A percentile compares a stretch with the other conserved stretches of the same genome.
Conservation (phyloP, 2,329 filamentous ascomycete genomes). For the Apiospora kogelbergensis region DNA sequence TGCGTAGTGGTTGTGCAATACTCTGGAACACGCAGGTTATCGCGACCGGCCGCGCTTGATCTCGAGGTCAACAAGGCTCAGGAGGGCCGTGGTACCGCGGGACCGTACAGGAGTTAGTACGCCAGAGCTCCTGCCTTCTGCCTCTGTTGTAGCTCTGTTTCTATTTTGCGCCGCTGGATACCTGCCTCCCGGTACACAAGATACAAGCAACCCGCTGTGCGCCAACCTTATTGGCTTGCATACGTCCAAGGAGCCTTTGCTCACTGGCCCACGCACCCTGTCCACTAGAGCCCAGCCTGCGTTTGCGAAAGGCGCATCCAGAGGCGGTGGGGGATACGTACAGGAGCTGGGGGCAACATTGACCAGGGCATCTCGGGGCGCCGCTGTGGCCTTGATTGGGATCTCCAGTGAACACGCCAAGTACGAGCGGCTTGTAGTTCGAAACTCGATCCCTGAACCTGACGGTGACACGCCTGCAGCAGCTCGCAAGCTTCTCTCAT, state of each 20-base stretch:
- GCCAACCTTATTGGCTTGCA: conserved; percentile 30
- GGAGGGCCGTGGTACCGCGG: conserved; percentile 30
- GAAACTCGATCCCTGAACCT: conserved; percentile 19
- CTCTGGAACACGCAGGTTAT: conserved; percentile 22
- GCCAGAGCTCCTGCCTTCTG: conserved; percentile 4
- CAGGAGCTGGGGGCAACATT: conserved; percentile 19
- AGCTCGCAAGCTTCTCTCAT: conserved; percentile 27
- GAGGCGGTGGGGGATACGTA: conserved; percentile 23
- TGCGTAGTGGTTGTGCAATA: conserved; percentile 26
- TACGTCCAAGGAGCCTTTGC: conserved; percentile 23
- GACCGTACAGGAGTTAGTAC: conserved; percentile 26
- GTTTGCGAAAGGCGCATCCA: conserved; percentile 23
- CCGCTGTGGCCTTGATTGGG: not conserved
- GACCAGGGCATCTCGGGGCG: conserved; percentile 13
- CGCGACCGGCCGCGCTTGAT: conserved; percentile 1
- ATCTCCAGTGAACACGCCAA: not conserved
- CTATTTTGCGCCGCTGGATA: conserved; percentile 25
- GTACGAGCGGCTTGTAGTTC: conserved; percentile 4
- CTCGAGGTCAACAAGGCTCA: conserved; percentile 8
- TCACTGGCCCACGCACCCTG: conserved; percentile 26
- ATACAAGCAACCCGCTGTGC: conserved; percentile 12
- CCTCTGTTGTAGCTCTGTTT: conserved; percentile 18
- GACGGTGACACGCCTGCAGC: conserved; percentile 27
- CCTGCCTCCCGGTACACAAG: conserved; percentile 16
- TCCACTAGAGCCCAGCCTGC: conserved; percentile 14